These are phyloP conservation scores for Ophiostoma ulmi DNA, from an alignment of 2,329 filamentous ascomycete species.

Conservation along the genomic window DNA sequence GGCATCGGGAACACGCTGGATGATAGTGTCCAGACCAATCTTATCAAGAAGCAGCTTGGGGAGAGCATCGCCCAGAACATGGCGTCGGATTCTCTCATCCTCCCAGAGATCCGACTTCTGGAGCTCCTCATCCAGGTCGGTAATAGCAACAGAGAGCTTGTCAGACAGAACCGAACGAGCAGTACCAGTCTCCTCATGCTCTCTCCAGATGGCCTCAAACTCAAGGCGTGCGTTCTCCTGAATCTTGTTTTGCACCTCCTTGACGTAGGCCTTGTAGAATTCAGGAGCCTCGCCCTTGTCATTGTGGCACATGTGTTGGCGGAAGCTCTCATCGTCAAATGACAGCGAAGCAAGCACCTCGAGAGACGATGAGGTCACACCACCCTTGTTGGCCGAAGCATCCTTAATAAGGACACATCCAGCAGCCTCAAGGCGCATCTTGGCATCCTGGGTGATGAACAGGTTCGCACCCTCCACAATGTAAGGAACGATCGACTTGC, in stretches of 20 bases:
- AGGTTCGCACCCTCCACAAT: slow-evolving; percentile 94
- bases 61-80: slow-evolving; percentile 77
- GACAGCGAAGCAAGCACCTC: slow-evolving; percentile 92
- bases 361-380: slow-evolving; percentile 93
- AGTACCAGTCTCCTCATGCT: slow-evolving; percentile 75
- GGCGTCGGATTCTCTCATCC: slow-evolving; percentile 69
- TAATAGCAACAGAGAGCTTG: slow-evolving; percentile 85
- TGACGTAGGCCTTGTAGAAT: slow-evolving; percentile 93
- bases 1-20: slow-evolving; percentile 79
- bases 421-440: slow-evolving; percentile 89
- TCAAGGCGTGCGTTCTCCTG: slow-evolving; percentile 86
- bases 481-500: slow-evolving; percentile 83
- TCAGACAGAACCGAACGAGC: slow-evolving; percentile 85
- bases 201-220: slow-evolving; percentile 97
- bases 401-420: slow-evolving; percentile 96
- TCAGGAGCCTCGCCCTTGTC: slow-evolving; percentile 65
- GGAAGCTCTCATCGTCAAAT: slow-evolving; percentile 85
- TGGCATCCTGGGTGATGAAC: slow-evolving; percentile 98
- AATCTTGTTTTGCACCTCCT: slow-evolving; percentile 84
- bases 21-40: slow-evolving; percentile 84
- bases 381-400: slow-evolving; percentile 96
- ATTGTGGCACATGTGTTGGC: slow-evolving; percentile 89
- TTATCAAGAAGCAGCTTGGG: slow-evolving; percentile 78
- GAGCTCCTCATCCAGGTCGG: slow-evolving; percentile 91
- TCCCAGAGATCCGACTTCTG: slow-evolving; percentile 91